phyloP scores from a whole-genome alignment of 2,329 filamentous ascomycete species.

The Colletotrichum paranaense region DNA sequence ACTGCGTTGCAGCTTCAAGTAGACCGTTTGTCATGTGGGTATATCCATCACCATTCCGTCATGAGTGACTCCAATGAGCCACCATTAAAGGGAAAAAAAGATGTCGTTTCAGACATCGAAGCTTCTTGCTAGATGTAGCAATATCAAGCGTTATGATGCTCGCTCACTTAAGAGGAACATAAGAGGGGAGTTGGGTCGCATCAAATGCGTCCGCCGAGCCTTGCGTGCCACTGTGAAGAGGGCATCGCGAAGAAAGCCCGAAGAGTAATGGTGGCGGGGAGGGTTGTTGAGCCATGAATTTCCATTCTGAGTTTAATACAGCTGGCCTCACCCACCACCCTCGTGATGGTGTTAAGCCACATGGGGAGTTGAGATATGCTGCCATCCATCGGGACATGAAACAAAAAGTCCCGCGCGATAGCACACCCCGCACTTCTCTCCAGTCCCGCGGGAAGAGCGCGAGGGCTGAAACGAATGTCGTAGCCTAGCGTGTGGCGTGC shows the following conservation, averaged over 20 bases:
- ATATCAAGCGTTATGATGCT: not conserved
- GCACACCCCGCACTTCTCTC: conserved; percentile 14
- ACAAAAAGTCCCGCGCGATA: not conserved
- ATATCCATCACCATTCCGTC: conserved; percentile 29
- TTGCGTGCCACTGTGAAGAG: not conserved
- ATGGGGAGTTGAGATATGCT: not conserved
- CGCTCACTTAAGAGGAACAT: conserved; percentile 12
- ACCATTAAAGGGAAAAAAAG: not conserved
- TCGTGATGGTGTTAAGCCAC: conserved; percentile 4
- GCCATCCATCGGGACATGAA: conserved; percentile 9
- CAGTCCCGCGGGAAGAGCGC: conserved; percentile 30
- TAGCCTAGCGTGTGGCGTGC: not conserved
- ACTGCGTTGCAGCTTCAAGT: conserved; percentile 12
- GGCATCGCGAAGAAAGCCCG: not conserved
- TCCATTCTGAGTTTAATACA: not conserved
- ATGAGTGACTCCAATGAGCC: conserved; percentile 1
- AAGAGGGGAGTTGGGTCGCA: not conserved
- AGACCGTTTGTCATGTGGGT: conserved; percentile 19
- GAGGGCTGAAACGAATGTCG: conserved; percentile 22
- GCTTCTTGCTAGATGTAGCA: not conserved
- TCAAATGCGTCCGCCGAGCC: not conserved
- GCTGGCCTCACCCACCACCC: not conserved
- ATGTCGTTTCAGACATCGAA: conserved; percentile 5
- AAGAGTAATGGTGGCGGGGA: not conserved
- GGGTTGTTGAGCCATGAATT: not conserved